Percentiles rank a stretch among this genome's conserved stretches.
Evolutionary conservation across 2,329 filamentous ascomycete genomes (phyloP).

Genomic region (Microdochium trichocladiopsis): DNA sequence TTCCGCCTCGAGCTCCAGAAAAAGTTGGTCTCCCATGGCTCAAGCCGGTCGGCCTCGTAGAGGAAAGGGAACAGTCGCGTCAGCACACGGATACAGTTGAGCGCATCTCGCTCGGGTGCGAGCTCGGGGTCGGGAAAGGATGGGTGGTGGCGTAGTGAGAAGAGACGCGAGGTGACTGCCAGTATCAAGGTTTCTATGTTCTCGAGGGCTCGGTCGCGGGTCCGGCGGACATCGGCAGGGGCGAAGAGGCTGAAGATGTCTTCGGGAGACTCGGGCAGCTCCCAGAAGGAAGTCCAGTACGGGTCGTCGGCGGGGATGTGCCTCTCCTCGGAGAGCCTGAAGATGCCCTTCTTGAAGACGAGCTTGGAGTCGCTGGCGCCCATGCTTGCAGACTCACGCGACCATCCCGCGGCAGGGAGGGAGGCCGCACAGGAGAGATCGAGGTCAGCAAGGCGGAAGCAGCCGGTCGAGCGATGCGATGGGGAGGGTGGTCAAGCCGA

Average conservation of each 20-base stretch:
- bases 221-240: slow-evolving; percentile 78
- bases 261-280: slow-evolving; percentile 89
- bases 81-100: slow-evolving; percentile 90
- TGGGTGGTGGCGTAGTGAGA: slow-evolving; percentile 76
- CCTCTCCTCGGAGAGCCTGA: slow-evolving; percentile 86
- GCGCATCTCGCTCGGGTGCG: slow-evolving; percentile 73
- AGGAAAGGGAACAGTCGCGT: slow-evolving; percentile 86
- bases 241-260: slow-evolving; percentile 97
- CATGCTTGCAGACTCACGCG: slow-evolving; percentile 46
- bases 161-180: slow-evolving; percentile 75
- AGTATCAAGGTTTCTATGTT: slow-evolving; percentile 87
- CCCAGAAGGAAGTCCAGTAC: slow-evolving; percentile 97
- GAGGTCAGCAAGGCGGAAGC: background rate
- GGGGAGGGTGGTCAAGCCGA: background rate
- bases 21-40: slow-evolving; percentile 84
- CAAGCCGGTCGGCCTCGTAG: slow-evolving; percentile 80
- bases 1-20: slow-evolving; percentile 79
- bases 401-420: background rate
- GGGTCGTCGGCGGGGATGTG: slow-evolving; percentile 80
- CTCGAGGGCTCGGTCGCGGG: slow-evolving; percentile 74
- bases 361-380: slow-evolving; percentile 98
- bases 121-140: slow-evolving; percentile 84
- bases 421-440: background rate
- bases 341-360: slow-evolving; percentile 97
- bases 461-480: background rate